Evolutionary conservation across 2,329 filamentous ascomycete species (phyloP), one percentile per base, ranked within the genome.

Genomic region (Xylariaceae sp.): DNA sequence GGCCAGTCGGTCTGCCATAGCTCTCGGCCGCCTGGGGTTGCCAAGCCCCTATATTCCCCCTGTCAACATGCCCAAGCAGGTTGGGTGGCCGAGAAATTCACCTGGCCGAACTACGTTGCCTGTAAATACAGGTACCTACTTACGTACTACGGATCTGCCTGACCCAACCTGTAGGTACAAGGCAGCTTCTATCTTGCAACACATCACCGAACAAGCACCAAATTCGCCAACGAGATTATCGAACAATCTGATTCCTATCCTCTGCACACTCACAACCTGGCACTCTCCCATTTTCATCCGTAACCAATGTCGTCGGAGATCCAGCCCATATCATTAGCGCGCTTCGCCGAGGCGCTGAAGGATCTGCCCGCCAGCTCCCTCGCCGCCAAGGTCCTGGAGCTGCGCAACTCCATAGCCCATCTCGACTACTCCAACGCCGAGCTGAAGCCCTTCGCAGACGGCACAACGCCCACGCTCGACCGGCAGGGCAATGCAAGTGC

Each of bases 351-450:
- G 57, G 88, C 88, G 21, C 77, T 92, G 61, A 75, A 78, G 60
- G 80, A 85, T 56, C 83, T 92, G 52, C 81, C 86, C 39, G 68
- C 85, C 60, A 77, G 80, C 58, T 79, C 79, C 53, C 83, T 92
- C 6, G 84, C 87, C 71, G 77, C 87, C 70, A 91, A 91, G 71
- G 81, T 86, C 55, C 80, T 87, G 66, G 88, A 92, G 70, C 78
- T 92, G 57, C 83, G 81, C 68, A 91, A 90, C 78, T 83, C 78
- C 63, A 85, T 91, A 66, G 78, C 80, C 21, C 87, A 92, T 70
- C 83, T 92, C 22, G 80, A 85, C 64, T 84, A 84, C 69, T 88
- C 84, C 59, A 92, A 91, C 72, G 79, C 80, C 59, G 83, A 91
- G 68, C 83, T 91, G 54, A 76, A 79, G 51, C 86, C 86, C 32